These are phyloP conservation scores for Trifolium pratense DNA, from an alignment of 306 rosid species.

Conservation along the genomic window DNA sequence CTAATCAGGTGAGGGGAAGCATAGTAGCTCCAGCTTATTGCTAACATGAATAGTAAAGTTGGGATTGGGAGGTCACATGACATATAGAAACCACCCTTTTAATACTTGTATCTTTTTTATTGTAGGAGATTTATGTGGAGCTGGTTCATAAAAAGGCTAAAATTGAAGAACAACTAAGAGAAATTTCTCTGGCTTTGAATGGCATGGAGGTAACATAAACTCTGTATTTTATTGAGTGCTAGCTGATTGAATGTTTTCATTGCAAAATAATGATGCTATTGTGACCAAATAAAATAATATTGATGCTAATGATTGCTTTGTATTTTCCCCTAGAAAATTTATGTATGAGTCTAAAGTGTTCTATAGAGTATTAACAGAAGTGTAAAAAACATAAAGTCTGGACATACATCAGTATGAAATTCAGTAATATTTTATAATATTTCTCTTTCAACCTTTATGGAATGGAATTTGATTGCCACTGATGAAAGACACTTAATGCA, in stretches of 20 bases:
- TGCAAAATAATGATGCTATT: slow-evolving; percentile 11
- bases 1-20: slow-evolving; percentile 57
- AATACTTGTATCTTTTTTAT: neutral
- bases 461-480: slow-evolving; percentile 26
- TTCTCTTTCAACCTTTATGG: neutral
- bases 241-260: slow-evolving; percentile 3
- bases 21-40: neutral
- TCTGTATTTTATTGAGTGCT: neutral
- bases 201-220: slow-evolving; percentile 65
- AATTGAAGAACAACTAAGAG: slow-evolving; percentile 64
- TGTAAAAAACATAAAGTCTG: too few relatives aligned
- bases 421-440: neutral
- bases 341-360: too few relatives aligned
- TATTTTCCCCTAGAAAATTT: neutral
- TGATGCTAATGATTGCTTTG: slow-evolving; percentile 17
- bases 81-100: neutral
- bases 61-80: neutral
- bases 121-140: slow-evolving; percentile 62
- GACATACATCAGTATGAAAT: neutral
- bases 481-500: slow-evolving; percentile 47
- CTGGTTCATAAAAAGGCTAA: slow-evolving; percentile 54
- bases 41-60: neutral
- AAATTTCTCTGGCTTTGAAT: slow-evolving; percentile 52
- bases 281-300: neutral
- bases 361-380: neutral